Evolutionary conservation across 2,329 filamentous ascomycete genomes (phyloP).

Genomic region (Diaporthe amygdali): DNA sequence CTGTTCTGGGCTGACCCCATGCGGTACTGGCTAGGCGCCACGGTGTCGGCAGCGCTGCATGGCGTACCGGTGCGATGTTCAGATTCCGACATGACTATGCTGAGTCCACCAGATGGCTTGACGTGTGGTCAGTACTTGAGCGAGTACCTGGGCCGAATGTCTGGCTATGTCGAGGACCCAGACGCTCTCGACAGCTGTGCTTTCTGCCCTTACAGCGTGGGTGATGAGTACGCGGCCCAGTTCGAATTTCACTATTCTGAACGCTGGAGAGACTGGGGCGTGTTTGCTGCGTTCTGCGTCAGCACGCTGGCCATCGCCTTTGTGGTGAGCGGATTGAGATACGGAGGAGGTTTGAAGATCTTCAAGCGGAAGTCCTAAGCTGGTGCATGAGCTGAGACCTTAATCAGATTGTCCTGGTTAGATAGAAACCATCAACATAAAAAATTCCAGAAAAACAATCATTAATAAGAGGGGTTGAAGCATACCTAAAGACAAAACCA

Average conservation of each 20-base stretch:
- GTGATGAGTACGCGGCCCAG: neutral
- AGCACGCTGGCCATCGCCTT: neutral
- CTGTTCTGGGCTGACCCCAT: neutral
- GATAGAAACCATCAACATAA: no score
- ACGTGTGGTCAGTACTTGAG: neutral
- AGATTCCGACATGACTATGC: neutral
- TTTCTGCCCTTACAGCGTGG: neutral
- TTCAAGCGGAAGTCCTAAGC: neutral
- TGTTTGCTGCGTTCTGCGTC: neutral
- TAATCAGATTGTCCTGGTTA: no score
- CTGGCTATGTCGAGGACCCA: neutral
- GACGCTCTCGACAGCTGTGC: neutral
- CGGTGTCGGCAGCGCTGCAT: slow-evolving; percentile 45
- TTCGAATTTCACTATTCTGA: neutral
- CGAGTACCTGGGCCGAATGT: neutral
- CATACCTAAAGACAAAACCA: no score
- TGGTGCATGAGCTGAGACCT: no score
- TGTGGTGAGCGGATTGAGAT: neutral
- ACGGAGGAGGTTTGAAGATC: neutral
- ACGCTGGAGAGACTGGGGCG: neutral
- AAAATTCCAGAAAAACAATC: no score
- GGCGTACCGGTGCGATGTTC: neutral
- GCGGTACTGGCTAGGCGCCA: slow-evolving; percentile 64
- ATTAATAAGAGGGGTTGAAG: no score
- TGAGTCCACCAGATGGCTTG: neutral